Evolutionary conservation across 2,329 filamentous ascomycete species (phyloP).

Genomic region (Phoma sp.): DNA sequence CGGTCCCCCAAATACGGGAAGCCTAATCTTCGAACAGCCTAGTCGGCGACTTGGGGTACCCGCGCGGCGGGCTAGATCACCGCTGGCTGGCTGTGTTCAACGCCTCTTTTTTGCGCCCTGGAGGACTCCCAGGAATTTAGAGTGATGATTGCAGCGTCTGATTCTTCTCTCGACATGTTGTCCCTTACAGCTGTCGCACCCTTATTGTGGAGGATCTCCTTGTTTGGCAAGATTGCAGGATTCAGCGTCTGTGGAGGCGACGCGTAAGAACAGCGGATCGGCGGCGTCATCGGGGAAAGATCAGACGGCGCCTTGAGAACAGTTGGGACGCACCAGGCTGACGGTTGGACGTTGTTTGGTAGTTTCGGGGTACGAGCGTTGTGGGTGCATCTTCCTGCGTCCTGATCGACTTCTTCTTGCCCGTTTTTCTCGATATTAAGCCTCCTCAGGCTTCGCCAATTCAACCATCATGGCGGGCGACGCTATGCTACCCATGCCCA

Average conservation of each 20-base stretch:
- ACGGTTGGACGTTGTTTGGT: neutral
- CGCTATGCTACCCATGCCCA: conserved; percentile 30
- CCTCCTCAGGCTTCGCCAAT: neutral
- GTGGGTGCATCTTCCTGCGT: neutral
- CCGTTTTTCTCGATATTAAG: neutral
- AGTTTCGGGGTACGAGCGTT: neutral
- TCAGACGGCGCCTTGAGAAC: neutral
- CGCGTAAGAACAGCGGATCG: conserved; percentile 14
- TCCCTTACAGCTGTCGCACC: neutral
- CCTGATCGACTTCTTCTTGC: neutral
- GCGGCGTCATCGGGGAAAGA: conserved; percentile 8
- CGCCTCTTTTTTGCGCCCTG: conserved; percentile 6
- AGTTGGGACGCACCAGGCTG: neutral
- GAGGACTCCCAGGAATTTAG: neutral
- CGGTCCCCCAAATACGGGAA: conserved; percentile 1
- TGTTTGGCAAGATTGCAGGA: conserved; percentile 9
- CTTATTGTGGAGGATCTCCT: neutral
- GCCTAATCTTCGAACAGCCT: conserved; percentile 1
- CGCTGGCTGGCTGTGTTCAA: conserved; percentile 9
- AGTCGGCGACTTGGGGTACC: conserved; percentile 2
- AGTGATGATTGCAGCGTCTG: neutral
- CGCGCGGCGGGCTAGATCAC: conserved; percentile 1
- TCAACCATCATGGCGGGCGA: conserved; percentile 30
- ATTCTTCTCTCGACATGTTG: conserved; percentile 1
- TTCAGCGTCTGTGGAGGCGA: conserved; percentile 7